A percentile compares a stretch with the other conserved stretches of the same genome.
phyloP scores from a whole-genome alignment of 306 rosid genomes.

The Malus sylvestris region DNA sequence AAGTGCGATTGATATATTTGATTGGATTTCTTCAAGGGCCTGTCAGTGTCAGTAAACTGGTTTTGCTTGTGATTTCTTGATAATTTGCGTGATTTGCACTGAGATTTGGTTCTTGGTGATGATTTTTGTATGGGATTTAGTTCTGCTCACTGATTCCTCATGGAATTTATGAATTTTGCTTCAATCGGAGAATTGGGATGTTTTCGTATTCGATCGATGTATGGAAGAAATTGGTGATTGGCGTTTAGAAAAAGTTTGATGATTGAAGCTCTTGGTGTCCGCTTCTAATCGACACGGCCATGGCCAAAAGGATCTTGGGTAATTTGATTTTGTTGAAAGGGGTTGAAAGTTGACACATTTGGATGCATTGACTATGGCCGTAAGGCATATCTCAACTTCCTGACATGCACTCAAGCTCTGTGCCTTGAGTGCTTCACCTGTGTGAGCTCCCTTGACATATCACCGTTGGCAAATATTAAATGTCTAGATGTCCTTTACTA shows the following conservation, averaged over 20 bases:
- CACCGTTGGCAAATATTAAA: background rate
- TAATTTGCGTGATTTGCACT: background rate
- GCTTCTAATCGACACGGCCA: too few species aligned
- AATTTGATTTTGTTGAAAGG: too few species aligned
- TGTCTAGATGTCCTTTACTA: background rate
- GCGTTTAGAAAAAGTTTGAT: too few species aligned
- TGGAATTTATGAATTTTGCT: background rate
- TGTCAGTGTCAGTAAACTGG: background rate
- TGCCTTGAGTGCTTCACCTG: background rate
- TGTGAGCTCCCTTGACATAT: background rate
- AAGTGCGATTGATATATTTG: background rate
- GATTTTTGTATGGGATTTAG: too few species aligned
- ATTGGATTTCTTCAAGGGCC: background rate
- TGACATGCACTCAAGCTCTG: background rate
- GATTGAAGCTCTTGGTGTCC: too few species aligned
- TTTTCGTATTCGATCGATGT: background rate
- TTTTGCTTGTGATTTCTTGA: background rate
- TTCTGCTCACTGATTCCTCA: background rate
- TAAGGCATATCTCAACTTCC: background rate
- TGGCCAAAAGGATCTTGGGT: too few species aligned
- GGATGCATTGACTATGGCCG: background rate
- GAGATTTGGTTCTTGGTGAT: background rate
- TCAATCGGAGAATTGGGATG: background rate
- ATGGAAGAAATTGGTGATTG: background rate
- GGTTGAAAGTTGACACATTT: background rate